These are phyloP conservation scores for Vitis amurensis DNA, from an alignment of 164 flowering plant genomes.

Conservation along the genomic window DNA sequence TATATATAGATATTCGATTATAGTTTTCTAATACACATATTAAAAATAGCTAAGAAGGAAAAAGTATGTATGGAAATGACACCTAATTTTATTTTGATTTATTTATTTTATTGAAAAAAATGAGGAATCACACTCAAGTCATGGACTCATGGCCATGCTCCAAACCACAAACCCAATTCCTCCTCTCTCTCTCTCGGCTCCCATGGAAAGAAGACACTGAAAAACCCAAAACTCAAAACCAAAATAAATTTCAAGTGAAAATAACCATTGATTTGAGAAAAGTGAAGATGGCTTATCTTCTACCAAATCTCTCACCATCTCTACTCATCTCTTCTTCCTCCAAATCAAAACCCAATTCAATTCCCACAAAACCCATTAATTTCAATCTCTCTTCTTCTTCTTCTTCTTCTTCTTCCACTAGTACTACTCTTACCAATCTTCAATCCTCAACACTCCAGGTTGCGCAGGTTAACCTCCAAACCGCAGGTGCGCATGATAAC, in stretches of 20 bases:
- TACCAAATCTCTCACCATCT: slow-evolving; percentile 51
- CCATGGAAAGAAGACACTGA: slow-evolving; percentile 17
- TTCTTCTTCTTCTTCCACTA: slow-evolving; percentile 9
- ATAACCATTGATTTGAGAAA: not conserved
- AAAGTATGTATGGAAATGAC: too few species aligned
- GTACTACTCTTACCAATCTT: slow-evolving; percentile 36
- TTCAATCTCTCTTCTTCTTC: slow-evolving; percentile 10
- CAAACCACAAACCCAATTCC: slow-evolving; percentile 15
- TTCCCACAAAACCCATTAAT: slow-evolving; percentile 18
- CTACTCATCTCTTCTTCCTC: slow-evolving; percentile 18
- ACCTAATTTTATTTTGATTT: too few species aligned
- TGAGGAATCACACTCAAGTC: too few species aligned
- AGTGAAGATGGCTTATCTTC: slow-evolving; percentile 44
- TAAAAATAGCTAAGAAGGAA: too few species aligned
- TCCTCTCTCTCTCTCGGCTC: not conserved
- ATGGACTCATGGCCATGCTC: slow-evolving; percentile 14
- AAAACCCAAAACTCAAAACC: not conserved
- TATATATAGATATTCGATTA: too few species aligned
- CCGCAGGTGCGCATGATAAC: slow-evolving; percentile 38
- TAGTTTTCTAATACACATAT: too few species aligned
- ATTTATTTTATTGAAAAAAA: not conserved
- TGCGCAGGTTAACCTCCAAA: slow-evolving; percentile 30
- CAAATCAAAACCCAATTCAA: slow-evolving; percentile 31
- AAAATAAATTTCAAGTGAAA: too few species aligned
- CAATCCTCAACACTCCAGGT: slow-evolving; percentile 38